Percentiles rank a stretch among this genome's conserved stretches.
These are phyloP conservation scores for Coelastrella sp. DNA, from an alignment of 139 green algal species.

Conservation along the genomic window DNA sequence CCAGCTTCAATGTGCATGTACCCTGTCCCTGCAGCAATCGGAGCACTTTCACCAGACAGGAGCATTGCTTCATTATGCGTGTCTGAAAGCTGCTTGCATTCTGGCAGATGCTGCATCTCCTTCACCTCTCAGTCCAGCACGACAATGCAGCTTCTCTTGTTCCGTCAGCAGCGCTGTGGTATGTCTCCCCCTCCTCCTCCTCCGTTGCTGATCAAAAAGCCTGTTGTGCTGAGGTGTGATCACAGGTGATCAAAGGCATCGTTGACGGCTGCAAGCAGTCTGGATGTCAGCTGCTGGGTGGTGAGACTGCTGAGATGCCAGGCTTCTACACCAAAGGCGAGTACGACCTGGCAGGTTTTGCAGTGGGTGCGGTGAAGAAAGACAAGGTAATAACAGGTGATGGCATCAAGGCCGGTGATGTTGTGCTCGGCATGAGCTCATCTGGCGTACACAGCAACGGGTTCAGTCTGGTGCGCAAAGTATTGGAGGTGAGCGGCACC, in stretches of 20 bases:
- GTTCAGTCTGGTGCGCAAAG: constrained; percentile 95
- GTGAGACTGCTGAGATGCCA: constrained; percentile 99
- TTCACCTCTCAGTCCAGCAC: too few relatives aligned
- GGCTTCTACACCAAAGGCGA: constrained; percentile 97
- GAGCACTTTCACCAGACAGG: too few relatives aligned
- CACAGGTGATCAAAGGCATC: constrained; percentile 95
- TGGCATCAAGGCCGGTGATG: constrained; percentile 84
- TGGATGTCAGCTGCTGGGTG: constrained; percentile 91
- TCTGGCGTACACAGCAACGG: constrained; percentile 97
- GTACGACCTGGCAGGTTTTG: constrained; percentile 99
- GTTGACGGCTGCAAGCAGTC: constrained; percentile 94
- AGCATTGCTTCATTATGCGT: too few relatives aligned
- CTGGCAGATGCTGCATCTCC: too few relatives aligned
- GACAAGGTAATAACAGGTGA: constrained; percentile 79
- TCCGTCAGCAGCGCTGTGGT: too few relatives aligned
- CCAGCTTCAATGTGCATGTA: too few relatives aligned
- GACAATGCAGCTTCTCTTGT: too few relatives aligned
- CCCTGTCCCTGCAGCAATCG: too few relatives aligned
- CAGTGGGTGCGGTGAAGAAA: constrained; percentile 97
- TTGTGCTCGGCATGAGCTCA: constrained; percentile 87
- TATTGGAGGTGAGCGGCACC: constrained; percentile 73
- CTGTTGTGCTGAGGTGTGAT: neutral
- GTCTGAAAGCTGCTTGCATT: too few relatives aligned
- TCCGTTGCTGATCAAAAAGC: neutral
- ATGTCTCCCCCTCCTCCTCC: too few relatives aligned